phyloP scores from a whole-genome alignment of 2,329 filamentous ascomycete species.

The Aspergillus fischeri region DNA sequence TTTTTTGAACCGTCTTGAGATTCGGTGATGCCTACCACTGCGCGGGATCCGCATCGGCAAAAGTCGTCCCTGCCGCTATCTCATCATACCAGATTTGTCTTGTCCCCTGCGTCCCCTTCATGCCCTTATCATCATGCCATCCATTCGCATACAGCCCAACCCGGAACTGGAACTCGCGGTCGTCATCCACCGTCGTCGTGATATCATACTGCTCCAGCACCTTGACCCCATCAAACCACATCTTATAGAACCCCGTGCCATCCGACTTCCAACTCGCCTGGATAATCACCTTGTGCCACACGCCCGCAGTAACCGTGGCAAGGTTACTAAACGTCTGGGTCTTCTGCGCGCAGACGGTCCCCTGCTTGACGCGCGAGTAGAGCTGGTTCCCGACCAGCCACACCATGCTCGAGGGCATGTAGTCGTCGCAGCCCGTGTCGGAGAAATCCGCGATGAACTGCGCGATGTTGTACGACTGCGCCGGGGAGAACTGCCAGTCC shows the following conservation, averaged over 20 bases:
- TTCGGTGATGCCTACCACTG: background rate
- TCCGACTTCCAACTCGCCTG: slow-evolving; percentile 46
- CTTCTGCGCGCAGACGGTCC: slow-evolving; percentile 36
- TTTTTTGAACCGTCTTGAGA: too few species aligned
- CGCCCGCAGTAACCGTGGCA: slow-evolving; percentile 39
- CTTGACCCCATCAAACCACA: slow-evolving; percentile 47
- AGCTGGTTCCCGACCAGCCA: slow-evolving; percentile 45
- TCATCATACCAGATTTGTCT: slow-evolving; percentile 51
- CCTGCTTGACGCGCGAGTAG: slow-evolving; percentile 41
- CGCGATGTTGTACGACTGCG: slow-evolving; percentile 46
- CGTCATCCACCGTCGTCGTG: slow-evolving; percentile 45
- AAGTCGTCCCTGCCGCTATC: slow-evolving; percentile 42
- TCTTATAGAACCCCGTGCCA: slow-evolving; percentile 41
- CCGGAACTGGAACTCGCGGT: slow-evolving; percentile 41
- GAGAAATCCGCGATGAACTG: slow-evolving; percentile 52
- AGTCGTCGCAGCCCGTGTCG: slow-evolving; percentile 43
- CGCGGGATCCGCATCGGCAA: slow-evolving; percentile 37
- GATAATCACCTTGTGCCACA: slow-evolving; percentile 47
- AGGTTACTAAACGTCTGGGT: slow-evolving; percentile 31
- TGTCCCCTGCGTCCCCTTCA: slow-evolving; percentile 40
- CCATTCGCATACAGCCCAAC: slow-evolving; percentile 50
- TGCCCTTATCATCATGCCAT: slow-evolving; percentile 44
- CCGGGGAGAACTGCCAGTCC: slow-evolving; percentile 44
- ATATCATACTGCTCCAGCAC: slow-evolving; percentile 40
- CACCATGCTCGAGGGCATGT: slow-evolving; percentile 49